Base-by-base conservation (phyloP, 306 rosid species). In the Alnus rubra region DNA sequence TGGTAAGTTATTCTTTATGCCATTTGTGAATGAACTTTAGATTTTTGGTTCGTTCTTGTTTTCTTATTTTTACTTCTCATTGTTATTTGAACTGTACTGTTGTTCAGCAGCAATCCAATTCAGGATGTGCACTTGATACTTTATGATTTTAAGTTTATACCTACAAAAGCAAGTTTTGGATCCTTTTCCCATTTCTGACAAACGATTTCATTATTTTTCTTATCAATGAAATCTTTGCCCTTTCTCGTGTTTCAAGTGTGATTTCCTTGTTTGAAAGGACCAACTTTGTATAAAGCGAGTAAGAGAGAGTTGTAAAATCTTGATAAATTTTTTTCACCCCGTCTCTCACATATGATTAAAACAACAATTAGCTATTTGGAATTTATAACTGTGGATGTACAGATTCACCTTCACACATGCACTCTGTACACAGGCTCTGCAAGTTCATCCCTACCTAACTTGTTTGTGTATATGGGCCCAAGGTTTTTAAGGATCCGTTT, bases 1-100 rank as follows among this genome's bases (percentile, higher is more conserved):
- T 79, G 98, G 98, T 94, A 83, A 76, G 83, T 53, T 35, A 12
- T 73, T 56, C 60, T 72, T 48, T n/a, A 13, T 75, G 35, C 45
- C 51, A 35, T 64, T 79, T 54, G 7, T 55, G 49, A 71, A 49
- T 60, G 16, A 56, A 18, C 14, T 50, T 58, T 58, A 37, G 42
- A 31, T 48, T 52, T 45, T 30, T 15, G 42, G 19, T 74, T 55
- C 15, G 23, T 56, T 59, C 9, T 5, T 55, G 50, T 19, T 74
- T 55, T 74, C 31, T 55, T 54, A 7, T 31, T 12, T 9, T 33
- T 35, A 42, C 7, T 15, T 6, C 4, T 64, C 48, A 64, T 37
- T 64, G 70, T 6, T 15, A 35, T 35, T 35, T 19, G 18, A 33
- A 64, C 23, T 64, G 70, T 64, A 14, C 23, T 64, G 15, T 35